Conservation (phyloP, 495 filamentous ascomycete species). For the Hyaloscypha bicolor region DNA sequence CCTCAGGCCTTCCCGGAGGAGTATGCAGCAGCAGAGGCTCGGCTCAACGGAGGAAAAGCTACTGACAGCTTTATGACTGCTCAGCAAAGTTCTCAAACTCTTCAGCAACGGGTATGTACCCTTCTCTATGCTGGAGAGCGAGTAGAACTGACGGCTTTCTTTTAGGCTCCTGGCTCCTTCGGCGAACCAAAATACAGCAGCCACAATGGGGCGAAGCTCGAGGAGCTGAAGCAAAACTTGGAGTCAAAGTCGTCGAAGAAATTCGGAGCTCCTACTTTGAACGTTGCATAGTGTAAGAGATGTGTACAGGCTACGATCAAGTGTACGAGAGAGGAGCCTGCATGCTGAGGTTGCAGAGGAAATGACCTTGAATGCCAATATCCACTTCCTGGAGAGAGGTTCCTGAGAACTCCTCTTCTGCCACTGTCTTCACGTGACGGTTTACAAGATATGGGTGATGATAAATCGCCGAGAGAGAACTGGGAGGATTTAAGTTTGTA, state of each 20-base stretch:
- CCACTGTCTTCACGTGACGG: no score
- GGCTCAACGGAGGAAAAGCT: not conserved
- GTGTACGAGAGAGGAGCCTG: no score
- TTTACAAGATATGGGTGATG: no score
- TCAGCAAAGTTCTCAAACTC: not conserved
- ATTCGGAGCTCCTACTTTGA: not conserved
- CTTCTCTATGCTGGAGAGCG: not conserved
- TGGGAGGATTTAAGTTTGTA: no score
- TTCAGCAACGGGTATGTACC: not conserved
- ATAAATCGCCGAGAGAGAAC: no score
- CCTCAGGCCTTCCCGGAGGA: not conserved
- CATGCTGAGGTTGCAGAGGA: no score
- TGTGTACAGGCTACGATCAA: no score
- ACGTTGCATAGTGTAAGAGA: no score
- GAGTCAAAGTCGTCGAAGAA: not conserved
- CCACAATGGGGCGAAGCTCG: not conserved
- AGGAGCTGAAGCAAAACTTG: not conserved
- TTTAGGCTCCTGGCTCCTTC: not conserved
- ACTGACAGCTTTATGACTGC: not conserved
- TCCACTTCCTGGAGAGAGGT: no score
- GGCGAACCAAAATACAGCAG: not conserved
- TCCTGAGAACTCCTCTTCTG: no score
- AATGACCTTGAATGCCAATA: no score
- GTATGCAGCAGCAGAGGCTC: not conserved
- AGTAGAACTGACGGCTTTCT: not conserved